Evolutionary conservation across 495 filamentous ascomycete species (phyloP).

Genomic region (Rhypophila decipiens): DNA sequence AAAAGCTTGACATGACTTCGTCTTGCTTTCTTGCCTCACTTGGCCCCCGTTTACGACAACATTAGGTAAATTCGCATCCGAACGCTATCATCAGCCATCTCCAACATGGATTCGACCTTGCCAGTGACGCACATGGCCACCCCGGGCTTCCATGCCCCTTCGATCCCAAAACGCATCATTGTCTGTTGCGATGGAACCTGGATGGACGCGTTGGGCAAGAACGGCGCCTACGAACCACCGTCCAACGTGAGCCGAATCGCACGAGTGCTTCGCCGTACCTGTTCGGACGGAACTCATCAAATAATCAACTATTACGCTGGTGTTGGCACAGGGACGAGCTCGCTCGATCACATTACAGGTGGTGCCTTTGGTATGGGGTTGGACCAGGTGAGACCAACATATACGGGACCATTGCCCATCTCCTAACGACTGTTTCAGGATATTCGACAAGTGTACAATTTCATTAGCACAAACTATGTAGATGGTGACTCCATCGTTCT

Average conservation of each 20-base stretch:
- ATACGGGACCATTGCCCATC: not conserved
- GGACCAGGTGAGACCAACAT: conserved; percentile 8
- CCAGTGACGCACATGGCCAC: not conserved
- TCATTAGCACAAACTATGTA: conserved; percentile 57
- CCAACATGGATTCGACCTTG: not conserved
- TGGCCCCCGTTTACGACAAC: not conserved
- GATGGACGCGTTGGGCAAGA: conserved; percentile 30
- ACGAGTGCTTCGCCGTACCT: conserved; percentile 25
- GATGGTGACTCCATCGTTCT: conserved; percentile 60
- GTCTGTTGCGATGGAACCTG: conserved; percentile 31
- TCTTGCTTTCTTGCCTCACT: not conserved
- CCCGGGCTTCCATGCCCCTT: not conserved
- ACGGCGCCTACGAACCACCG: conserved; percentile 29
- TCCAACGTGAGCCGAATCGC: conserved; percentile 42
- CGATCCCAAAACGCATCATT: conserved; percentile 21
- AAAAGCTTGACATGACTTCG: not conserved
- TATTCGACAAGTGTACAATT: conserved; percentile 59
- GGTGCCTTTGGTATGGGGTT: conserved; percentile 42
- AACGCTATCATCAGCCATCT: not conserved
- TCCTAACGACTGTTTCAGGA: conserved; percentile 18
- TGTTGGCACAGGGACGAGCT: conserved; percentile 33
- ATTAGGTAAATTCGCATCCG: not conserved
- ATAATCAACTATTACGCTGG: conserved; percentile 43
- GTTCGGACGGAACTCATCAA: conserved; percentile 26
- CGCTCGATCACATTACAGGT: conserved; percentile 41